Base-by-base conservation (phyloP, 768 basidiomycete species). In the Cystofilobasidium bisporidii region DNA sequence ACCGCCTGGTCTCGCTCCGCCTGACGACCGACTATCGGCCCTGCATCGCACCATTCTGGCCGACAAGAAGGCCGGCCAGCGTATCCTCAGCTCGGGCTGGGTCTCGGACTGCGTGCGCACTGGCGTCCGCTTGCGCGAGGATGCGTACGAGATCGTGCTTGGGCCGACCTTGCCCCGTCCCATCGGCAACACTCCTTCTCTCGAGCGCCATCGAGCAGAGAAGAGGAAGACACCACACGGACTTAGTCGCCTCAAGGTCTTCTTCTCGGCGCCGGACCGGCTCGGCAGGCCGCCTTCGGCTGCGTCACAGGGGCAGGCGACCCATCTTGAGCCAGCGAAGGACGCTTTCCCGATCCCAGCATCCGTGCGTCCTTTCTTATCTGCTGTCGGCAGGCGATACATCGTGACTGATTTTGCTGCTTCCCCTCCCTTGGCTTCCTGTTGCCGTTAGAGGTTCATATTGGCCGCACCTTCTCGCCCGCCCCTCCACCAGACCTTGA, bases 41-140 rank as follows among this genome's bases (percentile, higher is more conserved):
- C 43, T 65, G 6, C 64, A 65, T 4, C 40, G 64, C 18, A 28
- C 43, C 14, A 32, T 65, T 38, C 45, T 65, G 41, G 57, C n/a
- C 26, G 28, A 43, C 30, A 45, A 47, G 30, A 38, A 43, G 2
- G 43, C 56, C 9, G 56, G 32, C 0, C 64, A 60, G 33, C 36
- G 41, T 28, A 22, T 65, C n/a, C 53, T 65, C 32, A 47, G 41
- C 33, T 59, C 50, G 28, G 64, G 60, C 6, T 65, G 64, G 64
- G 64, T 65, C 5, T n/a, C 32, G 9, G 64, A 65, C 28, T 65
- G 57, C 24, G 20, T 48, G 30, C 30, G 53, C 11, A 65, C 64
- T n/a, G 56, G 43, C 1, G 14, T 65, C 17, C 45, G 30, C 38
- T 30, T 65, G 14, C 22, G 45, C 28, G 64, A 65, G 33, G 32